phyloP scores from a whole-genome alignment of 1,284 basidiomycete species.

The Exsudoporus floridanus region DNA sequence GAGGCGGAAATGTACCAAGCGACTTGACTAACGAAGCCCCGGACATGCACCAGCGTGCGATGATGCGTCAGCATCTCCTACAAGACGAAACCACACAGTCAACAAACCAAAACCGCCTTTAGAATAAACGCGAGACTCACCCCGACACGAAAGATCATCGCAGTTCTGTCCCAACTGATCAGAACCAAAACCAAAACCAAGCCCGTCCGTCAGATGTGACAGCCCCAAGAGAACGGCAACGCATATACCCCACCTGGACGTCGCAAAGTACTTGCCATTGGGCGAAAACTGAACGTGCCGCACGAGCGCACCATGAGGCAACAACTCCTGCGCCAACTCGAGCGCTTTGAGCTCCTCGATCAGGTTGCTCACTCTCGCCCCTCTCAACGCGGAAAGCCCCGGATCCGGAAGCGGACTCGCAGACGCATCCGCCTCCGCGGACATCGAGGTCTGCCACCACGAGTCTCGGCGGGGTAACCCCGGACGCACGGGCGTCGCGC shows the following conservation, averaged over 20 bases:
- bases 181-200: not conserved
- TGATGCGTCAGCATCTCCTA: slow-evolving; percentile 60
- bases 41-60: slow-evolving; percentile 67
- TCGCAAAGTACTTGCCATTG: slow-evolving; percentile 38
- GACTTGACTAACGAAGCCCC: slow-evolving; percentile 76
- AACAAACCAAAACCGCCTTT: not conserved
- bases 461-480: slow-evolving; percentile 30
- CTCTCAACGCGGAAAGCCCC: slow-evolving; percentile 41
- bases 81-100: not conserved
- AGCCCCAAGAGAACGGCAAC: not conserved
- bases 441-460: slow-evolving; percentile 30
- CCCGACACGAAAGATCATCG: slow-evolving; percentile 69
- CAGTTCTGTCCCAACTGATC: slow-evolving; percentile 73
- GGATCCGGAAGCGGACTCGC: slow-evolving; percentile 39
- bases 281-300: slow-evolving; percentile 42
- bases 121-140: slow-evolving; percentile 36
- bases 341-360: slow-evolving; percentile 58
- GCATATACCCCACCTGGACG: slow-evolving; percentile 29
- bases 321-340: slow-evolving; percentile 52
- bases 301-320: slow-evolving; percentile 35
- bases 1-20: slow-evolving; percentile 52
- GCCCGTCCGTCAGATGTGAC: not conserved
- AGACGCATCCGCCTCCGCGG: slow-evolving; percentile 20
- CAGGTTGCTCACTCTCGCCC: slow-evolving; percentile 53
- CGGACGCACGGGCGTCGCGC: slow-evolving; percentile 15